Evolutionary conservation across 768 basidiomycete genomes (phyloP).

Genomic region (Cytidiella melzeri): DNA sequence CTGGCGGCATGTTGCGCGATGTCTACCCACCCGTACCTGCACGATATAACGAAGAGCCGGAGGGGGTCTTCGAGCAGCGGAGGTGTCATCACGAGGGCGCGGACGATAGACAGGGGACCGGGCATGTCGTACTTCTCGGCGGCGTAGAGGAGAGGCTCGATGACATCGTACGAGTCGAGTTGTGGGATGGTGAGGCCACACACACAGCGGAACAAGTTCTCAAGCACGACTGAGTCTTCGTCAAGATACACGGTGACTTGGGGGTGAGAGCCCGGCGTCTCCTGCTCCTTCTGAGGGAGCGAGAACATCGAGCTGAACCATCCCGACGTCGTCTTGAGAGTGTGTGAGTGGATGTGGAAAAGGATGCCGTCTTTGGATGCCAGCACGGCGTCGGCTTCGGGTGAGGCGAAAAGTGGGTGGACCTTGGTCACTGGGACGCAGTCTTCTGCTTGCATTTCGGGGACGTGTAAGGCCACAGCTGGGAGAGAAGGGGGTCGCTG

Average conservation of each 20-base stretch:
- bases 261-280: constrained; percentile 3
- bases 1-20: constrained; percentile 51
- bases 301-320: constrained; percentile 61
- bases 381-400: constrained; percentile 51
- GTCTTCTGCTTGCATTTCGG: constrained; percentile 2
- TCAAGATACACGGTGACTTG: constrained; percentile 45
- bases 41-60: constrained; percentile 25
- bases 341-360: constrained; percentile 55
- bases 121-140: constrained; percentile 71
- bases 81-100: constrained; percentile 49
- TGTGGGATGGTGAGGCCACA: constrained; percentile 49
- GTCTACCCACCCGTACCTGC: constrained; percentile 52
- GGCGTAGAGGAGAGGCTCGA: constrained; percentile 54
- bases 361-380: constrained; percentile 42
- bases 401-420: constrained; percentile 46
- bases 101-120: constrained; percentile 54
- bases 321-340: constrained; percentile 56
- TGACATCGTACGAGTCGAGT: constrained; percentile 43
- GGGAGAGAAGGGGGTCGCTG: neutral
- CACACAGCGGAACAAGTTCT: constrained; percentile 53
- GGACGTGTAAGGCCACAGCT: no score
- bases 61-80: constrained; percentile 33
- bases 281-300: constrained; percentile 36
- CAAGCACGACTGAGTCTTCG: constrained; percentile 50
- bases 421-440: constrained; percentile 19